Evolutionary conservation across 1,139 yeast genomes (phyloP), one percentile per base, ranked within the genome.

Genomic region (Taphrina wiesneri): DNA sequence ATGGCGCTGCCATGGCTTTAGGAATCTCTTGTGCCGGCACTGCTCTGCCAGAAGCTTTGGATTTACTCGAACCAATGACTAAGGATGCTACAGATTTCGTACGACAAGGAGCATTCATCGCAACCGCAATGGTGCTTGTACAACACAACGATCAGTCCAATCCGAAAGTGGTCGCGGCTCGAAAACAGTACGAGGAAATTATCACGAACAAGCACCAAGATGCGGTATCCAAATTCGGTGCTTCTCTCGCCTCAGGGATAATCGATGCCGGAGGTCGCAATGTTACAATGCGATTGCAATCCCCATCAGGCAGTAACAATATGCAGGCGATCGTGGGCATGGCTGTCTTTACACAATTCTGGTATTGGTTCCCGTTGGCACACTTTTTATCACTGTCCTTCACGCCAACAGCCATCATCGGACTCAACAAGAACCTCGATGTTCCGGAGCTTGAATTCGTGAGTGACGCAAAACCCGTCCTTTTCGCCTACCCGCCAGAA

Each of bases 231-330:
- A 92, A 91, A 78, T 93, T 92, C 77, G 99, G 99, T 75, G 98
- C 99, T 46, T 90, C 97, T 21, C 80, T 95, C 65, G 93, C 97
- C 13, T 98, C 92, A 79, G 99, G 99, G 77, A 93, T 93, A 71
- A 87, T 95, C 76, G 98, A 93, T 78, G 99, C 99, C 15, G 98
- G 99, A 78, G 99, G 99, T 23, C 86, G 99, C 76, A 93, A 95
- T 74, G 96, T 90, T n/a, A 92, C 98, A 0, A 91, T 93, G 70
- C 88, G 88, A 72, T 81, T 93, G 67, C 98, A 93, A 77, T 90
- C 93, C 75, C 93, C 90, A 71, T 90, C 97, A 43, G 96, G 91
- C 69, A 91, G 96, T 17, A 83, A 93, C 71, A 93, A 93, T 76
- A 86, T 87, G 76, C 88, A 88, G 74, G 95, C 97, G 0, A 87